Base-by-base conservation (phyloP, 2,329 filamentous ascomycete species). In the Alternaria sp. region DNA sequence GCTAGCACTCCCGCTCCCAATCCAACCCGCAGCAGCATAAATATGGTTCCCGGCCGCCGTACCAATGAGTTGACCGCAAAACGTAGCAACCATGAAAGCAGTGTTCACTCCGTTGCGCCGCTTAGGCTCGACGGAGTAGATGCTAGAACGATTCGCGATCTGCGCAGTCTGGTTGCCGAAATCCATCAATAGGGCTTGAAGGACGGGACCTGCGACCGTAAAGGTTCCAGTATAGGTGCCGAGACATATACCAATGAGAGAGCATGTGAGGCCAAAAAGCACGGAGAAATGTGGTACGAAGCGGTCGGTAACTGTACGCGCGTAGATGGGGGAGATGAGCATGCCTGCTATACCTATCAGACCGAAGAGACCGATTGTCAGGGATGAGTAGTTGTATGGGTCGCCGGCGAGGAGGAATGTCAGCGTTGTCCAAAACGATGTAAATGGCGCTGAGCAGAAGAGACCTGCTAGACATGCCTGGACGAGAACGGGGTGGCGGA, bases 71-170 rank as follows among this genome's bases (percentile, higher is more conserved):
- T 96, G 92, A 0, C 92, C 92, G 26, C 86, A 88, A 72, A 95
- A 95, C 0, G 87, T 88, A 8, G 86, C 85, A 0, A 93, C 85
- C 92, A 95, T 96, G 73, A 93, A 96, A 1, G 89, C 91, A 0
- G 92, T 93, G 74, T 96, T 96, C 23, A 95, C 86, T 4, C 92
- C 81, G 78, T 93, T 96, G 5, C 91, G 81, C 0, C 89, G 89
- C 63, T 88, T 89, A 0, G 91, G 89, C 57, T 91, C 90, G 21
- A 95, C 88, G 1, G 83, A 80, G 70, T 92, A 94, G 19, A 96
- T 91, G 5, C 87, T 85, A 0, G 86, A 84, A 0, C 92, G 83
- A 70, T 94, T 93, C 1, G 90, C 90, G 30, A 93, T 91, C 75
- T 93, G 91, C 1, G 87, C 85, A 1, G 89, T 91, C 78, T 93